phyloP scores from a whole-genome alignment of 192 early-diverging fungal genomes.

The Funneliformis geosporum region DNA sequence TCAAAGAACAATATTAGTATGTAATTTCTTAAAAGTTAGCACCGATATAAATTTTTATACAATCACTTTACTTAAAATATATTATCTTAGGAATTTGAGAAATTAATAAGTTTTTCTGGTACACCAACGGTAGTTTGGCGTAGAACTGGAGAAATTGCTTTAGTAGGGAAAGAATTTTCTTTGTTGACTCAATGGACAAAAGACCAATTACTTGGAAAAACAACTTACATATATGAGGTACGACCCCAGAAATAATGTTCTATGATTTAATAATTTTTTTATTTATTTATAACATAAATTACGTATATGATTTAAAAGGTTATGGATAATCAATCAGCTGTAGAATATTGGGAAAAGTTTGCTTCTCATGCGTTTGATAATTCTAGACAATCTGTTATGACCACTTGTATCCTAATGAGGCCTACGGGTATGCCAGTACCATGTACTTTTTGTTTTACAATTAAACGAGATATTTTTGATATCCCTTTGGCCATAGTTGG shows the following conservation, averaged over 20 bases:
- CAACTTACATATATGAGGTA: slow-evolving; percentile 82
- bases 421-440: slow-evolving; percentile 74
- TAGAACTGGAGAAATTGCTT: slow-evolving; percentile 91
- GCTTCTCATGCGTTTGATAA: slow-evolving; percentile 91
- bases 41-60: slow-evolving; percentile 10
- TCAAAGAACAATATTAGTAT: slow-evolving; percentile 81
- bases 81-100: slow-evolving; percentile 83
- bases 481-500: slow-evolving; percentile 86
- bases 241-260: not conserved
- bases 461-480: slow-evolving; percentile 96
- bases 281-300: not conserved
- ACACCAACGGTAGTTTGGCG: slow-evolving; percentile 97
- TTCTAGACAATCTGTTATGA: slow-evolving; percentile 85
- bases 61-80: not conserved
- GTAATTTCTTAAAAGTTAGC: not conserved
- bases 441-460: slow-evolving; percentile 94
- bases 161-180: slow-evolving; percentile 96
- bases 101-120: slow-evolving; percentile 92
- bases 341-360: slow-evolving; percentile 96
- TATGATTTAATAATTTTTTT: not conserved
- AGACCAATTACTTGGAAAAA: slow-evolving; percentile 76
- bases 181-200: slow-evolving; percentile 90
- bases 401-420: slow-evolving; percentile 82
- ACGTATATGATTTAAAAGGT: slow-evolving; percentile 52
- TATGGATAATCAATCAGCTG: slow-evolving; percentile 91